Conservation (phyloP, 176 grass and related monocot species). For the Aegilops bicornis region DNA sequence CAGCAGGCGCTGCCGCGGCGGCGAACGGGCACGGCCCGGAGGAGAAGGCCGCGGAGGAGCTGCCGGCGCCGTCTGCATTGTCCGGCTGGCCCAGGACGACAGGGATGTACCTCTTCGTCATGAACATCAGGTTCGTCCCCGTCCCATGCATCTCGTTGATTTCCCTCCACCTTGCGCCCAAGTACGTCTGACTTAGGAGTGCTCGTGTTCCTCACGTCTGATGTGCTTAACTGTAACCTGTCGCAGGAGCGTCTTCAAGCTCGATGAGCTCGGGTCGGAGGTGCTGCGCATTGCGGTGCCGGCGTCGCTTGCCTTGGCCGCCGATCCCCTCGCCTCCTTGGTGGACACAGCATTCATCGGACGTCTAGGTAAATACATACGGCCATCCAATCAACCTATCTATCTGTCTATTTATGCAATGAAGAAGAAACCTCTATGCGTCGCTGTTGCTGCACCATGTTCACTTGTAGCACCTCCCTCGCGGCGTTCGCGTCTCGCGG, state of each 20-base stretch:
- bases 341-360: slow-evolving; percentile 96
- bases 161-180: neutral
- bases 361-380: slow-evolving; percentile 60
- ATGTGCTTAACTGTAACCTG: neutral
- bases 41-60: neutral
- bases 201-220: neutral
- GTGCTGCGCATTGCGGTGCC: slow-evolving; percentile 79
- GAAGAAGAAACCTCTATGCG: neutral
- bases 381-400: neutral
- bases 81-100: slow-evolving; percentile 40
- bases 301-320: slow-evolving; percentile 82
- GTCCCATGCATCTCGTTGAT: neutral
- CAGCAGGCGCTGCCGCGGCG: neutral
- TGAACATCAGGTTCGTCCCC: slow-evolving; percentile 52
- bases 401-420: neutral
- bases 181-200: neutral
- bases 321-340: slow-evolving; percentile 90
- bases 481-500: neutral
- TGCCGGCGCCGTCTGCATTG: slow-evolving; percentile 17
- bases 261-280: slow-evolving; percentile 82
- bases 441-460: neutral
- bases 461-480: neutral
- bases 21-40: neutral
- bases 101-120: slow-evolving; percentile 59
- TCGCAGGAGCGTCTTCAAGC: slow-evolving; percentile 76